These are phyloP conservation scores for Penicillium odoratum DNA, from an alignment of 495 filamentous ascomycete genomes.

Conservation along the genomic window DNA sequence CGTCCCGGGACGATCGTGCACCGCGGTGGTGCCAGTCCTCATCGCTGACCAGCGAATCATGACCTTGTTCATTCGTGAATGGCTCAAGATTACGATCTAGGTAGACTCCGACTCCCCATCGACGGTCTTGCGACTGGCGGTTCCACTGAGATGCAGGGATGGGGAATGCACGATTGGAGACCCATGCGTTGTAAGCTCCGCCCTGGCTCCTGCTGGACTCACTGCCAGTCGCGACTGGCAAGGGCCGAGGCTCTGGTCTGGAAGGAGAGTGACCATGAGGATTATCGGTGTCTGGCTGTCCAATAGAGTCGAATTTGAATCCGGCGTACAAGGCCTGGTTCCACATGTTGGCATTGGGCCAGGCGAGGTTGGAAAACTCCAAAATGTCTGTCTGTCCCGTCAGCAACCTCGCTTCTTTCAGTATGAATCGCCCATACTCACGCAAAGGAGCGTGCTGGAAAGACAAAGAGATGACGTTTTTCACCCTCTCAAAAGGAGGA, in stretches of 20 bases:
- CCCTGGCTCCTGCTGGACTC: constrained; percentile 21
- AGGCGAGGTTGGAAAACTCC: constrained; percentile 76
- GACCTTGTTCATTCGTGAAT: constrained; percentile 29
- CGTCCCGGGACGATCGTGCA: constrained; percentile 45
- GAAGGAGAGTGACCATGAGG: constrained; percentile 54
- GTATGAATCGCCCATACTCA: constrained; percentile 33
- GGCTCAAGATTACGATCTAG: constrained; percentile 42
- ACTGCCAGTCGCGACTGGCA: constrained; percentile 7
- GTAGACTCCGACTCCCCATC: constrained; percentile 9
- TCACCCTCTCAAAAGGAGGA: constrained; percentile 67
- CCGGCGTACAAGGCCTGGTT: constrained; percentile 44
- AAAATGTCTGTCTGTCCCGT: constrained; percentile 58
- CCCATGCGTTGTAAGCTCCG: neutral
- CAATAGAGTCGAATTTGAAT: constrained; percentile 36
- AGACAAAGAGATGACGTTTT: constrained; percentile 74
- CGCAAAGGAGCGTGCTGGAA: constrained; percentile 85
- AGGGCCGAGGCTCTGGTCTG: constrained; percentile 24
- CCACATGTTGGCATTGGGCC: constrained; percentile 79
- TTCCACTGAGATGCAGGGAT: constrained; percentile 20
- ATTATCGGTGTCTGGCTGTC: constrained; percentile 21
- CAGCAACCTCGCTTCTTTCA: constrained; percentile 1
- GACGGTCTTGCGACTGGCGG: constrained; percentile 10
- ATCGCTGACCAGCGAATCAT: constrained; percentile 34
- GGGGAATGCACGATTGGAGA: constrained; percentile 26
- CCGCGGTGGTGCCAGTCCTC: constrained; percentile 36